Base-by-base conservation (phyloP, 2,329 filamentous ascomycete genomes). In the Amylocarpus encephaloides region DNA sequence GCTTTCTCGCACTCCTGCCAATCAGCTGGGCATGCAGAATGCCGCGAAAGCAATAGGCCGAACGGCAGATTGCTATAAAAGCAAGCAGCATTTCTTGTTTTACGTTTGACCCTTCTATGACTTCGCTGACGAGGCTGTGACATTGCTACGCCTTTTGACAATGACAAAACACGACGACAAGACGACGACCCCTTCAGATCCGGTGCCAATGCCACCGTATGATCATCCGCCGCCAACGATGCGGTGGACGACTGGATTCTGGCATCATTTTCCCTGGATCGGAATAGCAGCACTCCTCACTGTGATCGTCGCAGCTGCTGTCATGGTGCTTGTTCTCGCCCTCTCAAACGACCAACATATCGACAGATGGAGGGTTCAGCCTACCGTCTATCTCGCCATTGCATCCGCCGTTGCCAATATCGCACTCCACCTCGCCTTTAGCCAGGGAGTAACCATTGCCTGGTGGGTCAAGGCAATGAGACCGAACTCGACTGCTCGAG, bases 391-490 rank as follows among this genome's bases (percentile, higher is more conserved):
- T 11, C 48, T 57, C 13, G 52, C 54, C 12, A 43, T 55, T 5
- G 42, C 45, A n/a, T 51, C 46, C 6, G 45, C 54, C 2, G 19
- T 43, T 5, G 42, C 44, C 6, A 57, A 57, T 22, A 40, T 57
- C 22, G 35, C 46, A 9, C 15, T 45, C 5, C 46, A 35, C 9
- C 53, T 39, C 33, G 52, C 54, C 1, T 47, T 55, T 5, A 18
- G 51, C 9, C 41, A 54, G 11, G 54, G 54, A 1, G 30, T 48
- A 7, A 44, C 46, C 10, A 49, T 57, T 6, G 39, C 50, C 5
- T 57, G 49, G 49, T 57, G 54, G 54, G 44, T 48, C 11, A 52
- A 45, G 40, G 50, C 54, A 5, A 34, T 53, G 12, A 51, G 43
- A 34, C 48, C 52, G n/a, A 38, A 44, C 1, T 47, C 42, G 5